Evolutionary conservation across 345 rosid genomes (phyloP), one percentile per base, ranked within the genome.

Genomic region (Lagerstroemia speciosa): DNA sequence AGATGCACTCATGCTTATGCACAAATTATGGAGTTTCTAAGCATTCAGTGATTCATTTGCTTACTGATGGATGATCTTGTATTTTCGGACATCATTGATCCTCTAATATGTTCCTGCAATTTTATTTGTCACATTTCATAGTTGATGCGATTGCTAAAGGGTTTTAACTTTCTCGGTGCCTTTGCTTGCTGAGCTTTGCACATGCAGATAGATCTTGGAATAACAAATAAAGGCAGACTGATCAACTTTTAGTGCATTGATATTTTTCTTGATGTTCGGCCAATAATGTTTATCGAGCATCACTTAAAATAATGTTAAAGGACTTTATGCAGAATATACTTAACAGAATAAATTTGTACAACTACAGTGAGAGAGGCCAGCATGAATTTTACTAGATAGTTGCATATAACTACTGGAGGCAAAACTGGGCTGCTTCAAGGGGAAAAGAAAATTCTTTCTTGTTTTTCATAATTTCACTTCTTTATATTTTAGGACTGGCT

Each of bases 401-500:
- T 58, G 16, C 6, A 58, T 11, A 15, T 34, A 58, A 27, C 14
- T 1, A 26, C 63, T 58, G 32, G 33, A 27, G 17, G 34, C 3
- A 9, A 30, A 58, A 58, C 24, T 11, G 14, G 34, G 27, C 30
- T 1, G 31, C 12, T 58, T 8, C 6, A 5, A 4, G 24, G 3
- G 30, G 60, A 53, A 30, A 8, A 5, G 22, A n/a, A n/a, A n/a
- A 17, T 53, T 53, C 30, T 5, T 53, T 30, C n/a, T 26, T 58
- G 6, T 16, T 67, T 19, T n/a, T 48, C 67, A 63, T 69, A 50
- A n/a, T n/a, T 45, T 67, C 33, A 41, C 9, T 72, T 69, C 16
- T 38, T 70, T 65, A 48, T 48, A 68, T 62, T 76, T 72, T 80
- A 83, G 98, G 76, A 66, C 76, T 80, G 67, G 84, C 79, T 15